Evolutionary conservation across 306 rosid genomes (phyloP), one percentile per base, ranked within the genome.

Genomic region (Quercus robur): DNA sequence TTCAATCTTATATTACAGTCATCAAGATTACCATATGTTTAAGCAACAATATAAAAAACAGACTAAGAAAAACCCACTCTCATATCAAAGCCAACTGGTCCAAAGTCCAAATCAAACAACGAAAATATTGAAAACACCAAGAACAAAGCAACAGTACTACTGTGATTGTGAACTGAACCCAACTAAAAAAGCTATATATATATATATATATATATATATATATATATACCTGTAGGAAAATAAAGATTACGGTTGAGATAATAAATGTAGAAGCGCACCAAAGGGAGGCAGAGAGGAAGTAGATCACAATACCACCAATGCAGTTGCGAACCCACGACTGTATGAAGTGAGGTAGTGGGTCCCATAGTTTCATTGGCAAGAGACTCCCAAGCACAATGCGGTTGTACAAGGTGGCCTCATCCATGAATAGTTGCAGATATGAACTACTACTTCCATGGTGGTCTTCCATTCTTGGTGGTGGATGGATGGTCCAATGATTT

Each of bases 251-350:
- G 90, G 75, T 89, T 91, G 86, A 86, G 84, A 82, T 83, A 85
- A 73, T 95, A 95, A 68, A 95, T 89, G 78, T 81, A 89, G 85
- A 91, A 85, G 84, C 87, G 84, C 86, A 91, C 99, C 99, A 95
- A 13, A 93, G 69, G 78, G 90, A 54, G 5, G 92, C 96, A 20
- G 94, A 88, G 70, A 91, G 1, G 67, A 95, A 51, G 88, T 95
- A 95, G 71, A 93, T 73, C 3, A 89, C 66, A 46, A 75, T 73
- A 1, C 96, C 99, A 6, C 91, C 98, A 64, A 95, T 71, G 93
- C 78, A 93, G 84, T 95, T 93, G 11, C 98, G 92, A 20, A 95
- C 90, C 99, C 99, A 95, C 0, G 93, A 80, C 81, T 90, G 99
- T 44, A 85, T 14, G 77, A 93, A 87, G 71, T 84, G 95, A 1